Percentiles rank a stretch among this genome's conserved stretches.
Conservation (phyloP, 495 filamentous ascomycete genomes). For the Diplogelasinospora grovesii region DNA sequence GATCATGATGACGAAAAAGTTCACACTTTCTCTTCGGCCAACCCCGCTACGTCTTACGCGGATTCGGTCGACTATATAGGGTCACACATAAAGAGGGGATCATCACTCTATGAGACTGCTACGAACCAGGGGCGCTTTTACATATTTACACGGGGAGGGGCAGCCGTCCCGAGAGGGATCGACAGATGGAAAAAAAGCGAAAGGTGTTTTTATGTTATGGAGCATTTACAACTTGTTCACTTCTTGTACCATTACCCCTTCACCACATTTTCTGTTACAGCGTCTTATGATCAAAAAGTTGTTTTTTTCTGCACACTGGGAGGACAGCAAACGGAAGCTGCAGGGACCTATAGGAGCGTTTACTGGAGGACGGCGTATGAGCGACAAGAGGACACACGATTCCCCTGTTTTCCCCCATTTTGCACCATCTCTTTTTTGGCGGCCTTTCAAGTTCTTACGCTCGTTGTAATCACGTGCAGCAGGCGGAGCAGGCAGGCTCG, state of each 20-base stretch:
- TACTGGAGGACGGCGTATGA: background rate
- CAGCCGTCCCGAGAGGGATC: slow-evolving; percentile 9
- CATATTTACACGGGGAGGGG: slow-evolving; percentile 11
- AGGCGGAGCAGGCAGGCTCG: slow-evolving; percentile 23
- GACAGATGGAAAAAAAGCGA: background rate
- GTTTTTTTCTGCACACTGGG: background rate
- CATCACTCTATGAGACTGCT: slow-evolving; percentile 8
- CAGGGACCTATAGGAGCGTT: background rate
- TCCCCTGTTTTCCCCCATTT: background rate
- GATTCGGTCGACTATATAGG: slow-evolving; percentile 16
- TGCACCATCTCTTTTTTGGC: slow-evolving; percentile 3
- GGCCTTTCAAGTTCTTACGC: slow-evolving; percentile 36
- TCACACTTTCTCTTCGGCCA: slow-evolving; percentile 15
- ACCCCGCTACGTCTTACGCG: slow-evolving; percentile 16
- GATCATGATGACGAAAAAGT: slow-evolving; percentile 29
- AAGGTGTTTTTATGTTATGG: slow-evolving; percentile 15
- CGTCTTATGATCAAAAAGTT: slow-evolving; percentile 21
- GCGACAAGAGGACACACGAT: background rate
- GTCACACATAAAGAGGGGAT: slow-evolving; percentile 11
- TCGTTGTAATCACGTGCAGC: slow-evolving; percentile 51
- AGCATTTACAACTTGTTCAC: slow-evolving; percentile 22
- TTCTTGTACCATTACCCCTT: slow-evolving; percentile 29
- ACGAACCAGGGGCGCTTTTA: slow-evolving; percentile 10
- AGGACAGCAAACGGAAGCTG: background rate
- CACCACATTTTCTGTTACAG: slow-evolving; percentile 4